Evolutionary conservation across 2,329 filamentous ascomycete genomes (phyloP).

Genomic region (Penicillium sp.): DNA sequence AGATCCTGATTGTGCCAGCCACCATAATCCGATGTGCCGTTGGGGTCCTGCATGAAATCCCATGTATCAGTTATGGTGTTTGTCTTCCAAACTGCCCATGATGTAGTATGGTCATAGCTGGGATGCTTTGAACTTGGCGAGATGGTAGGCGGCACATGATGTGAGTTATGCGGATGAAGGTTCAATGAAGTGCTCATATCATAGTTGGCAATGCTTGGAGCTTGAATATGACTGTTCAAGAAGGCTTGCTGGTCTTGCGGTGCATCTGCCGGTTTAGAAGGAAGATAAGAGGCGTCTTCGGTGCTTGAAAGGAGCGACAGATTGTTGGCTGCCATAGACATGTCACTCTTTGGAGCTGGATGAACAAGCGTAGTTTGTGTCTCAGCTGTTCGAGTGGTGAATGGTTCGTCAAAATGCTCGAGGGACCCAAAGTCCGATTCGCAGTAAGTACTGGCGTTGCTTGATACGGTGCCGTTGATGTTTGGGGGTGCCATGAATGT

Average conservation of each 20-base stretch:
- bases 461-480: background rate
- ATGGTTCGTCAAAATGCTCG: background rate
- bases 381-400: background rate
- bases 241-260: background rate
- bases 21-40: background rate
- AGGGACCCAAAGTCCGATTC: background rate
- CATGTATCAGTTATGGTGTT: background rate
- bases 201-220: background rate
- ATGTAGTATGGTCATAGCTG: background rate
- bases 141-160: background rate
- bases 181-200: background rate
- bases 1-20: background rate
- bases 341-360: conserved; percentile 8
- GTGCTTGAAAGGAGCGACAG: conserved; percentile 10
- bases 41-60: background rate
- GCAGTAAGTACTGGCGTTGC: background rate
- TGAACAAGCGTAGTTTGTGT: conserved; percentile 9
- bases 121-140: background rate
- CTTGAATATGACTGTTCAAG: background rate
- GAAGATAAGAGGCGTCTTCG: conserved; percentile 12
- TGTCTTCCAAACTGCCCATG: background rate
- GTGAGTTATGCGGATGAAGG: background rate
- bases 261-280: background rate
- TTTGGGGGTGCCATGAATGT: background rate
- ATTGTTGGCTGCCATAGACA: conserved; percentile 5